Base-by-base conservation (phyloP, 164 flowering plant genomes). In the Macadamia tetraphylla region DNA sequence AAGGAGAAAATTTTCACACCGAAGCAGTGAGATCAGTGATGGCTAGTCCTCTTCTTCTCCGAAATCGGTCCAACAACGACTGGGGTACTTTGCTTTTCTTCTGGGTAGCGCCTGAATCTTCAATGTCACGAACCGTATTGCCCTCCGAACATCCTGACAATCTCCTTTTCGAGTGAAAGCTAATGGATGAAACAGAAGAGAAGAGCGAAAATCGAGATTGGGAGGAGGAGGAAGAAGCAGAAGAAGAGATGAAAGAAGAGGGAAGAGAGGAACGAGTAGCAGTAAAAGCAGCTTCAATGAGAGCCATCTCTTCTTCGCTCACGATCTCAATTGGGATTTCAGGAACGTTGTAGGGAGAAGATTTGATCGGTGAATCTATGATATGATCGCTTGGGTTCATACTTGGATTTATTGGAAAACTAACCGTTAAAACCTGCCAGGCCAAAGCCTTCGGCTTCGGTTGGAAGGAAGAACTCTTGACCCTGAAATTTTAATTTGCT, bases 221-320 rank as follows among this genome's bases (percentile, higher is more conserved):
- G 23, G 70, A 59, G 9, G 68, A 65, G 9, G 66, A 46, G 51
- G 51, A 46, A 9, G 79, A 60, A 48, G 65, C 70, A 23, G 67
- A 53, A 9, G 68, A 67, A 12, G 66, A 53, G 15, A 65, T 13
- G 5, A 66, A 8, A 15, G 76, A 48, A 14, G 76, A 72, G 6
- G 59, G 56, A 13, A 32, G 6, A n/a, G 53, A 9, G 52, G 76
- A 17, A 44, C 72, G 67, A 23, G 85, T 66, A 8, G 83, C 70
- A 44, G 86, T 78, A 0, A 88, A 70, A 6, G 96, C 96, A 29
- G 88, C 81, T 58, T 92, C 96, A 62, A 92, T 78, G 31, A 86
- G 75, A 46, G 92, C 88, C 98, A 92, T 92, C 68, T 92, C 98
- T 75, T 88, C 96, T 17, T 87, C 89, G 78, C 81, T 84, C 43